These are phyloP conservation scores for Fusarium sp. DNA, from an alignment of 2,329 filamentous ascomycete species.

Conservation along the genomic window DNA sequence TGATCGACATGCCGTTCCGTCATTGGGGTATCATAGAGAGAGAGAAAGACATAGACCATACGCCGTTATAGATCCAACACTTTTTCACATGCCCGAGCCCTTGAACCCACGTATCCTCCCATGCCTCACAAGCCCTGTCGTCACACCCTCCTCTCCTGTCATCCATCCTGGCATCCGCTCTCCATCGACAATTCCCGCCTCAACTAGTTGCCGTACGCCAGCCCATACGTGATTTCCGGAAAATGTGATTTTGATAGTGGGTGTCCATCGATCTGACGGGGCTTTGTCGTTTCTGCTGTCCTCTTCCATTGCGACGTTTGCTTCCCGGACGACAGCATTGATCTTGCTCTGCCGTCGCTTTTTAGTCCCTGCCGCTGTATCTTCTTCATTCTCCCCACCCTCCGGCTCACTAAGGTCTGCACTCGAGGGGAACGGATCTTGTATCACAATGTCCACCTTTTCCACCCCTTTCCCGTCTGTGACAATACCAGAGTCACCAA, in stretches of 20 bases:
- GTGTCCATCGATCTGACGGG: slow-evolving; percentile 52
- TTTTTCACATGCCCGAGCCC: slow-evolving; percentile 66
- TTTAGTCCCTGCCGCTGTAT: slow-evolving; percentile 18
- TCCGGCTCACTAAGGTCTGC: slow-evolving; percentile 46
- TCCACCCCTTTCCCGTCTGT: slow-evolving; percentile 75
- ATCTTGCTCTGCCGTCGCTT: slow-evolving; percentile 55
- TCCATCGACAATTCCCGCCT: slow-evolving; percentile 82
- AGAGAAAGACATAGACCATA: slow-evolving; percentile 48
- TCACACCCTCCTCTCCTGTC: slow-evolving; percentile 89
- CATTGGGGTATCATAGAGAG: slow-evolving; percentile 53
- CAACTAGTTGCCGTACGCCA: slow-evolving; percentile 83
- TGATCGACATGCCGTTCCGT: slow-evolving; percentile 22
- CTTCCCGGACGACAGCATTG: slow-evolving; percentile 55
- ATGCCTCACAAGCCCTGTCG: slow-evolving; percentile 76
- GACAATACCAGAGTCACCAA: slow-evolving; percentile 72
- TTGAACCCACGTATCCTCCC: slow-evolving; percentile 75
- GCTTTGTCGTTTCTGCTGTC: slow-evolving; percentile 48
- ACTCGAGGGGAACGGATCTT: slow-evolving; percentile 68
- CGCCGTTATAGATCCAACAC: slow-evolving; percentile 37
- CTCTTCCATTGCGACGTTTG: slow-evolving; percentile 39
- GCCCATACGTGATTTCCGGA: slow-evolving; percentile 85
- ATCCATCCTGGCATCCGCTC: slow-evolving; percentile 90
- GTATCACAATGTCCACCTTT: slow-evolving; percentile 71
- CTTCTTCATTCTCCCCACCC: slow-evolving; percentile 39
- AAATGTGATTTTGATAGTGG: slow-evolving; percentile 74